phyloP scores from a whole-genome alignment of 2,329 filamentous ascomycete species.

The Penicillium griseofulvum region DNA sequence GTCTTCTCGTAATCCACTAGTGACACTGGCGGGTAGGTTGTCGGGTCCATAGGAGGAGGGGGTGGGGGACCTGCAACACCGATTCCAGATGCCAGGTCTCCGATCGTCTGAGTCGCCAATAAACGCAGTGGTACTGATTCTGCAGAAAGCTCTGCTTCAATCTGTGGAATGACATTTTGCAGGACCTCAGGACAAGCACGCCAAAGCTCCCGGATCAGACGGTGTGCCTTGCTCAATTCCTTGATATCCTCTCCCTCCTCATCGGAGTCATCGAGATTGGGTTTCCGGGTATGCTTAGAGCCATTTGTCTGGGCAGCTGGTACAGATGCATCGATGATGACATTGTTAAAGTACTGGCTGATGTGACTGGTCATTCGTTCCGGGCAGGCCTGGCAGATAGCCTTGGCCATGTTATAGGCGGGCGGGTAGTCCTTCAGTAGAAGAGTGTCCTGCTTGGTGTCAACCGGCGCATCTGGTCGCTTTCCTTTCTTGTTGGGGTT shows the following conservation, averaged over 20 bases:
- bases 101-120: slow-evolving; percentile 88
- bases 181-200: slow-evolving; percentile 83
- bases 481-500: slow-evolving; percentile 58
- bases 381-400: slow-evolving; percentile 80
- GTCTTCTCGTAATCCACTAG: slow-evolving; percentile 48
- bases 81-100: slow-evolving; percentile 91
- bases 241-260: slow-evolving; percentile 79
- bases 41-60: slow-evolving; percentile 69
- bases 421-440: slow-evolving; percentile 84
- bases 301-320: slow-evolving; percentile 57
- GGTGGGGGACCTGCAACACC: slow-evolving; percentile 84
- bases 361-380: slow-evolving; percentile 95
- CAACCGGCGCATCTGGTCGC: slow-evolving; percentile 54
- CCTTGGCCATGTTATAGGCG: slow-evolving; percentile 95
- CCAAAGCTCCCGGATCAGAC: slow-evolving; percentile 88
- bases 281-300: slow-evolving; percentile 43
- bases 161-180: slow-evolving; percentile 87
- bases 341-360: slow-evolving; percentile 94
- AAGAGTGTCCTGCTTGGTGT: slow-evolving; percentile 77
- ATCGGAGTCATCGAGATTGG: slow-evolving; percentile 60
- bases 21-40: slow-evolving; percentile 70
- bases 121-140: slow-evolving; percentile 84
- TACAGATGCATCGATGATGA: slow-evolving; percentile 82
- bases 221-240: slow-evolving; percentile 85
- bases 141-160: slow-evolving; percentile 86